These are phyloP conservation scores for Oryza glumipatula DNA, from an alignment of 176 grass and related monocot species.

Conservation along the genomic window DNA sequence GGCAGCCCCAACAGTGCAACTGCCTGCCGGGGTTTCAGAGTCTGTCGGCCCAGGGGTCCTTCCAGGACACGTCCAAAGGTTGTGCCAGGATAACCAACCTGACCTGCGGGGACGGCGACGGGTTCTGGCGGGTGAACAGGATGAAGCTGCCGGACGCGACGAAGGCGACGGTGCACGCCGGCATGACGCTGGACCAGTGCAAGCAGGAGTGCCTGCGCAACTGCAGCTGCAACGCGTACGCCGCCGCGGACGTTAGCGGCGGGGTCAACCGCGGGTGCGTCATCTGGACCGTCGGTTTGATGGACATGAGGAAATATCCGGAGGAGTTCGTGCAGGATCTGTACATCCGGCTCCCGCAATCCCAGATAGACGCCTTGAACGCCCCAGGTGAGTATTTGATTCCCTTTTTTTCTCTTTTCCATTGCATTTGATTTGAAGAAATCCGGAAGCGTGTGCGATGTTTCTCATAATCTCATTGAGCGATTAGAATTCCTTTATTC, in stretches of 20 bases:
- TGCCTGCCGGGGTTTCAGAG: constrained; percentile 58
- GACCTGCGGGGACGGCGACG: constrained; percentile 46
- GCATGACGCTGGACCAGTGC: too few species aligned
- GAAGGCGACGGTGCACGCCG: background rate
- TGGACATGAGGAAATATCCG: constrained; percentile 43
- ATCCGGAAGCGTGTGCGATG: too few species aligned
- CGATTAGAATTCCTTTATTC: too few species aligned
- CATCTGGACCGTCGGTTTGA: constrained; percentile 50
- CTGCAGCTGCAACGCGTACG: constrained; percentile 59
- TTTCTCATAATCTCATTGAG: too few species aligned
- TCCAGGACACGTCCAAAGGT: constrained; percentile 30
- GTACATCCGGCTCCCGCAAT: constrained; percentile 53
- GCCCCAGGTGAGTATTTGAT: constrained; percentile 19
- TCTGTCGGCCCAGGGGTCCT: background rate
- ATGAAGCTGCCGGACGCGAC: constrained; percentile 61
- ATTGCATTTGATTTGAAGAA: too few species aligned
- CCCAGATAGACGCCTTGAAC: constrained; percentile 44
- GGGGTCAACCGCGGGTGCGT: constrained; percentile 37
- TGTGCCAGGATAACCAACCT: constrained; percentile 48
- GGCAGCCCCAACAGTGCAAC: constrained; percentile 6
- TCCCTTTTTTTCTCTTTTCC: background rate
- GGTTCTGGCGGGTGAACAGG: constrained; percentile 41
- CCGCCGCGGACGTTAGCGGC: constrained; percentile 37
- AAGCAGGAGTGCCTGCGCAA: constrained; percentile 35
- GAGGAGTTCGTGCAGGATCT: constrained; percentile 35